Evolutionary conservation across 2,329 filamentous ascomycete species (phyloP).

Genomic region (Macrophomina tecta): DNA sequence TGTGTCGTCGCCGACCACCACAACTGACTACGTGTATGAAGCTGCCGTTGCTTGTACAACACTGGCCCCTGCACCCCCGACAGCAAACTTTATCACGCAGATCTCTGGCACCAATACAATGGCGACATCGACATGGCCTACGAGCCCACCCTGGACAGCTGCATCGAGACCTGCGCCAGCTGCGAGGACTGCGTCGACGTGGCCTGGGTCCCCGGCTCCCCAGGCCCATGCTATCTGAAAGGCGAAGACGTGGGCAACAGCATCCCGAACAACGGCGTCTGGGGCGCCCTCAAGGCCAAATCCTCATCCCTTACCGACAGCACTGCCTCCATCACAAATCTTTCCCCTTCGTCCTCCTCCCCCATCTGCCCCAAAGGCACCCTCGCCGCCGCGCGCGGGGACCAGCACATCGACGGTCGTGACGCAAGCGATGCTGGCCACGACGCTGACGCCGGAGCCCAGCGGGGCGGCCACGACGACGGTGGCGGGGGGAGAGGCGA

Average conservation of each 20-base stretch:
- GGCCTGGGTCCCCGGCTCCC: background rate
- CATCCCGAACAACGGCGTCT: background rate
- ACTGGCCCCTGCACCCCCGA: background rate
- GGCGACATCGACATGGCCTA: background rate
- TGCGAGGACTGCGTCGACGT: background rate
- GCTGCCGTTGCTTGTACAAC: background rate
- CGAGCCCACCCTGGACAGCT: background rate
- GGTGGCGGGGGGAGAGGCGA: background rate
- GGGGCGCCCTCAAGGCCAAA: background rate
- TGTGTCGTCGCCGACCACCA: background rate
- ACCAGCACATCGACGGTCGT: background rate
- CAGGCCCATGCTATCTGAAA: background rate
- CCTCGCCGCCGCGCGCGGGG: background rate
- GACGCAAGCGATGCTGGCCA: background rate
- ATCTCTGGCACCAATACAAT: background rate
- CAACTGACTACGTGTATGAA: background rate
- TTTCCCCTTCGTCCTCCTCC: no score
- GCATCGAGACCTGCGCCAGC: background rate
- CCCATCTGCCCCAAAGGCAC: background rate
- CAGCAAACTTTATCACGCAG: background rate
- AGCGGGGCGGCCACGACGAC: background rate
- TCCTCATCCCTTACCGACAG: background rate
- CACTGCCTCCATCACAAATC: background rate
- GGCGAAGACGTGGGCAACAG: background rate
- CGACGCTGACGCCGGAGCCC: background rate